Conservation (phyloP, 371 early-diverging fungal species). For the Zancudomyces culisetae region DNA sequence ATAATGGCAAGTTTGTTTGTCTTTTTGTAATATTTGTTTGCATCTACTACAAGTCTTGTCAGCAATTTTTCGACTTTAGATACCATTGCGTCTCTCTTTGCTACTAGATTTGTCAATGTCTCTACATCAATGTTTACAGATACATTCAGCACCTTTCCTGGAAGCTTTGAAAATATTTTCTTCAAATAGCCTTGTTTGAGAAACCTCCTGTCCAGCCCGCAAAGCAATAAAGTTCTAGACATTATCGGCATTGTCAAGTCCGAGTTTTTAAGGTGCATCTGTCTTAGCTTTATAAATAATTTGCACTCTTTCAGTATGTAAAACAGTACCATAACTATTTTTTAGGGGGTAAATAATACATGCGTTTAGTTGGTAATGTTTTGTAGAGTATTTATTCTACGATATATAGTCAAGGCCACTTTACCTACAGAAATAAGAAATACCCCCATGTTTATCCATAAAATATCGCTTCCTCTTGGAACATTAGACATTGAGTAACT, state of each 20-base stretch:
- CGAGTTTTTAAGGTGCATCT: constrained; percentile 14
- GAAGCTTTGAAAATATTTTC: not conserved
- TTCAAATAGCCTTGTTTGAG: constrained; percentile 10
- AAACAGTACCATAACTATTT: not conserved
- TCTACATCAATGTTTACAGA: constrained; percentile 36
- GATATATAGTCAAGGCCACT: too few species aligned
- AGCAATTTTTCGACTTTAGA: not conserved
- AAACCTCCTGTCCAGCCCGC: constrained; percentile 23
- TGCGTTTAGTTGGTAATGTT: not conserved
- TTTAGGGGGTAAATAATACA: not conserved
- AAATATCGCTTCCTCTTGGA: constrained; percentile 17
- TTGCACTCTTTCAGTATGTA: not conserved
- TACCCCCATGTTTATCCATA: constrained; percentile 49
- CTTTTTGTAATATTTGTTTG: not conserved
- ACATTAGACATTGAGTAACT: constrained; percentile 47
- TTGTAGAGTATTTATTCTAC: not conserved
- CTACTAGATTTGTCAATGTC: constrained; percentile 17
- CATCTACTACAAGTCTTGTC: not conserved
- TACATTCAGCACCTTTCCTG: constrained; percentile 1
- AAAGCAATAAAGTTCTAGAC: constrained; percentile 30
- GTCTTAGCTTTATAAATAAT: not conserved
- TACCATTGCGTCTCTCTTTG: too few species aligned
- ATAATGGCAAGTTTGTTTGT: too few species aligned
- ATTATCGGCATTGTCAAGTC: constrained; percentile 32
- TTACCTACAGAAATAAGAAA: constrained; percentile 21